Conservation (phyloP, 2,329 filamentous ascomycete species). For the Colletotrichum sansevieriae region DNA sequence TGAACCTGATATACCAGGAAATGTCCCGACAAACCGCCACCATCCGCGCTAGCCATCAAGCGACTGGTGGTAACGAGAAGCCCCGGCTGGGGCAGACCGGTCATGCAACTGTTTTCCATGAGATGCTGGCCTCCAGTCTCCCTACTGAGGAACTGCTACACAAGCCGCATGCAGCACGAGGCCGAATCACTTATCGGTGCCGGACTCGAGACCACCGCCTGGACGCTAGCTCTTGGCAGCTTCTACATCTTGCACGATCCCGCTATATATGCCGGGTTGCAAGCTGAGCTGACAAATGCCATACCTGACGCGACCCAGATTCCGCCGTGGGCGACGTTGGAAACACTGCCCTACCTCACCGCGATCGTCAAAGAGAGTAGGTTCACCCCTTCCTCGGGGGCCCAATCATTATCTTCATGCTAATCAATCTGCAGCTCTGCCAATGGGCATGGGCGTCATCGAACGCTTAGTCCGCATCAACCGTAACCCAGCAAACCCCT, state of each 20-base stretch:
- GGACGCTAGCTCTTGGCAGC: neutral
- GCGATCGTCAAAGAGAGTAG: neutral
- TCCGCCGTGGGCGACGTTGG: neutral
- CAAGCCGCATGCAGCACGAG: neutral
- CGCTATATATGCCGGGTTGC: neutral
- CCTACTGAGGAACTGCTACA: neutral
- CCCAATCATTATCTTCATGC: neutral
- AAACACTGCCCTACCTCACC: neutral
- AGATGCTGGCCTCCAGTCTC: neutral
- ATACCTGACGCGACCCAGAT: neutral
- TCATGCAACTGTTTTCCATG: neutral
- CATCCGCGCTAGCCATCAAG: neutral
- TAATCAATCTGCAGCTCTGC: neutral
- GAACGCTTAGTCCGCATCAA: conserved; percentile 56
- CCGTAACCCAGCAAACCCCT: conserved; percentile 44
- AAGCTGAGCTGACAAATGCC: neutral
- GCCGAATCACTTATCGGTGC: conserved; percentile 4
- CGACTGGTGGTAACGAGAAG: neutral
- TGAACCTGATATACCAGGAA: neutral
- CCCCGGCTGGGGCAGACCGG: neutral
- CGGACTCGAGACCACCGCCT: neutral
- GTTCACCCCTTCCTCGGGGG: neutral
- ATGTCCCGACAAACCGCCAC: neutral
- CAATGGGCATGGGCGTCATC: neutral
- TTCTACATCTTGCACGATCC: neutral